phyloP scores from a whole-genome alignment of 306 rosid genomes.

The Prunus kanzakura region DNA sequence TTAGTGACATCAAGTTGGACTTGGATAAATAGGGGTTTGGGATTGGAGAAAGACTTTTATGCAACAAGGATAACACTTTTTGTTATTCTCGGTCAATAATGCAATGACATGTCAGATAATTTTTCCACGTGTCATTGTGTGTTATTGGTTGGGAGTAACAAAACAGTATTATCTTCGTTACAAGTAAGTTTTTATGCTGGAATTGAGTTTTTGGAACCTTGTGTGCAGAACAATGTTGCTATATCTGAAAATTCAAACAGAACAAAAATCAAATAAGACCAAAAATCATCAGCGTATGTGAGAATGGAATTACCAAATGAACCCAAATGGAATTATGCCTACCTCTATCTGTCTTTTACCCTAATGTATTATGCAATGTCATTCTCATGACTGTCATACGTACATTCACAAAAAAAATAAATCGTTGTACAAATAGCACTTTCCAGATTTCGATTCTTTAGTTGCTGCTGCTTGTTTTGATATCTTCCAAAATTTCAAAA shows the following conservation, averaged over 20 bases:
- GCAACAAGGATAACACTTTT: no score
- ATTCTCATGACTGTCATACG: neutral
- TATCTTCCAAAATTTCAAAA: neutral
- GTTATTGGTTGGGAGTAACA: no score
- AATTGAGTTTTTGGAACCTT: neutral
- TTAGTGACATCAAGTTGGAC: no score
- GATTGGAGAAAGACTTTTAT: no score
- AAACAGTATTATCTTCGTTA: accelerated
- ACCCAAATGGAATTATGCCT: neutral
- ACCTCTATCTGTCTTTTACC: neutral
- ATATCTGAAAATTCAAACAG: neutral
- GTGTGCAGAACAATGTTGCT: no score
- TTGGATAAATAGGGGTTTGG: no score
- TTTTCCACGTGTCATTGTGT: accelerated
- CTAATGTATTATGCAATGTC: neutral
- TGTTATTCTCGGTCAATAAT: accelerated
- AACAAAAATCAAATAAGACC: neutral
- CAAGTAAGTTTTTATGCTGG: neutral
- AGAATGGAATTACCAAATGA: neutral
- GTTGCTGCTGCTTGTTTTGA: neutral
- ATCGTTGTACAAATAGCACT: neutral
- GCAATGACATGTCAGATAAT: no score
- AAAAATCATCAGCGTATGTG: neutral
- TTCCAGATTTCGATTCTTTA: neutral
- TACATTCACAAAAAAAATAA: neutral